These are phyloP conservation scores for Termitomyces titanicus DNA, from an alignment of 768 basidiomycete species.

Conservation along the genomic window DNA sequence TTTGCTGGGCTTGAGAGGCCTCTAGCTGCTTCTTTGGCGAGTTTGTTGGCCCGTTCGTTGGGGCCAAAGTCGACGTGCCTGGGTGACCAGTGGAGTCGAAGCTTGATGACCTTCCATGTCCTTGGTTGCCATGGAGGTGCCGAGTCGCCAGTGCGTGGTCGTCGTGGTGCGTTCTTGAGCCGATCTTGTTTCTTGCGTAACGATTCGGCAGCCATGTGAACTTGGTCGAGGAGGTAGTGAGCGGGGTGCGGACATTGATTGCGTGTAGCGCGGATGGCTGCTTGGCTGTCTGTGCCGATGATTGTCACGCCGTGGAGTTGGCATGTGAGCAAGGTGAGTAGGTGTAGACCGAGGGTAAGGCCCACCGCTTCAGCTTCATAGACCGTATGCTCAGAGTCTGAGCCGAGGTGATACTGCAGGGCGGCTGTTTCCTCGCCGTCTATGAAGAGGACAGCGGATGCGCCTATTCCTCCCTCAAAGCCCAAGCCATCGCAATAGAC, in stretches of 20 bases:
- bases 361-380: constrained; percentile 11
- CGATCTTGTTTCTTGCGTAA: constrained; percentile 4
- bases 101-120: neutral
- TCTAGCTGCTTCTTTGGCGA: constrained; percentile 3
- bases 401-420: constrained; percentile 5
- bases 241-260: constrained; percentile 10
- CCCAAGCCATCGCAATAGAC: constrained; percentile 3
- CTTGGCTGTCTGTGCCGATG: constrained; percentile 11
- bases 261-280: constrained; percentile 1
- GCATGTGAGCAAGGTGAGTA: neutral
- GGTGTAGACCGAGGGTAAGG: constrained; percentile 4
- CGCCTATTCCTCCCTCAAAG: constrained; percentile 7
- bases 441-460: constrained; percentile 6
- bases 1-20: neutral
- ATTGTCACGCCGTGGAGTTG: neutral
- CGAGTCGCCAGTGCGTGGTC: neutral
- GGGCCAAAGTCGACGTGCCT: constrained; percentile 8
- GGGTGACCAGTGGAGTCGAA: constrained; percentile 8
- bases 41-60: constrained; percentile 7
- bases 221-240: constrained; percentile 11
- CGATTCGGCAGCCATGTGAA: neutral
- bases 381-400: constrained; percentile 3
- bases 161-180: neutral
- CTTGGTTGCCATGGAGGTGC: neutral
- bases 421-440: neutral